Evolutionary conservation across 306 rosid species (phyloP).

Genomic region (Coriaria nepalensis): DNA sequence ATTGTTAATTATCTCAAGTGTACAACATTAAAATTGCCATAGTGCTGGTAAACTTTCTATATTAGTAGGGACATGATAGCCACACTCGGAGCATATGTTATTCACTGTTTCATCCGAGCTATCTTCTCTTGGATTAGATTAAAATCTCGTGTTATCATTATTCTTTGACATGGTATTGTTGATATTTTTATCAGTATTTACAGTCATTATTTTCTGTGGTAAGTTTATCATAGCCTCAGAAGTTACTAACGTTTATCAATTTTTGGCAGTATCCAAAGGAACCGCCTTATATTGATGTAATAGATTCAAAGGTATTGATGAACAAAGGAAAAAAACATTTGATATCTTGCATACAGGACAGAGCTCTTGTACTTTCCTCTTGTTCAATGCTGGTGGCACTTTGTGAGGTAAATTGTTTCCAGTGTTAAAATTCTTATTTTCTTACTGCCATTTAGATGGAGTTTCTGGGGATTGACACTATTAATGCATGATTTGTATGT

Average conservation of each 20-base stretch:
- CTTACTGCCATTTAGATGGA: background rate
- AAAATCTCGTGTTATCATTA: no score
- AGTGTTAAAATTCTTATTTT: background rate
- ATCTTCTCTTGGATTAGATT: no score
- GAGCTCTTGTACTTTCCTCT: constrained; percentile 42
- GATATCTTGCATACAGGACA: constrained; percentile 26
- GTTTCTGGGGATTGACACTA: background rate
- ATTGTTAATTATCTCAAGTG: no score
- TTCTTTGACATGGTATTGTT: background rate
- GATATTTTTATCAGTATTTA: background rate
- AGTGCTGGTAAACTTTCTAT: no score
- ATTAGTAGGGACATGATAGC: no score
- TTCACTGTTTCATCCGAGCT: no score
- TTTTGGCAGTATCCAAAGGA: constrained; percentile 55
- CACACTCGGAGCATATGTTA: no score
- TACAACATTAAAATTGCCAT: no score
- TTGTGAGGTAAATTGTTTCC: constrained; percentile 49
- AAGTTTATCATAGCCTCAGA: background rate
- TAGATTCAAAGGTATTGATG: constrained; percentile 64
- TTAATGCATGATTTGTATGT: background rate
- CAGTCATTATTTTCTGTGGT: background rate
- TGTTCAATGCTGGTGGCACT: constrained; percentile 65
- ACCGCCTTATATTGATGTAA: constrained; percentile 37
- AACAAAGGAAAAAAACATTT: constrained; percentile 38
- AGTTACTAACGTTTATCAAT: constrained; percentile 1